phyloP scores from a whole-genome alignment of 192 early-diverging fungal species.

The Funneliformis mosseae region DNA sequence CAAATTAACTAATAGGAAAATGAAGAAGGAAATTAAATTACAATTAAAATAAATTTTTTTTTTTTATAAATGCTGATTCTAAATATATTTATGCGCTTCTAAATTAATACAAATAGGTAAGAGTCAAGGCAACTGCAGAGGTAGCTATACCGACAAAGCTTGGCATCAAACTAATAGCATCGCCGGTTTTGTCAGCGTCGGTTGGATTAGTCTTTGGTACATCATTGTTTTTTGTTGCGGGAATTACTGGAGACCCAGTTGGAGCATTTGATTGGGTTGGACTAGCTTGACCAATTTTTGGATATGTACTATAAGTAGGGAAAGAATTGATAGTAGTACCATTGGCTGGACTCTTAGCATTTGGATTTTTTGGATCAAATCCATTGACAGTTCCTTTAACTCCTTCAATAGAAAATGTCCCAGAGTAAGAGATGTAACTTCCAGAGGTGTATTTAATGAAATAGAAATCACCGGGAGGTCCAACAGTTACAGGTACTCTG shows the following conservation, averaged over 20 bases:
- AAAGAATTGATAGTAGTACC: not conserved
- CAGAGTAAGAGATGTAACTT: not conserved
- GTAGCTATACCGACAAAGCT: not conserved
- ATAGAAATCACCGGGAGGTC: not conserved
- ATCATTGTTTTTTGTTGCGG: no score
- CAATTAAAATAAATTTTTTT: no score
- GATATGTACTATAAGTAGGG: no score
- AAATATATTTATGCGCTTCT: not conserved
- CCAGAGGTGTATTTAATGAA: not conserved
- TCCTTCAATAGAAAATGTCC: not conserved
- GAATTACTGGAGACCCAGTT: no score
- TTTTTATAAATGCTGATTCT: not conserved
- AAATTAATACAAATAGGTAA: not conserved
- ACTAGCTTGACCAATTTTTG: not conserved
- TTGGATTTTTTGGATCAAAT: not conserved
- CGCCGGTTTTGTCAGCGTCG: no score
- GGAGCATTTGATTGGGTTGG: no score
- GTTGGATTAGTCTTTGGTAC: no score
- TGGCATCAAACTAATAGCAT: not conserved
- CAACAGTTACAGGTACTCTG: not conserved
- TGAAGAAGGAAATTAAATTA: no score
- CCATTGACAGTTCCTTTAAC: not conserved
- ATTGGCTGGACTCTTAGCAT: not conserved
- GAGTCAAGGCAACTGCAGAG: not conserved
- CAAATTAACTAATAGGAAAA: no score